These are phyloP conservation scores for Crithidia acanthocephali DNA, from an alignment of 208 protist genomes.

Conservation along the genomic window DNA sequence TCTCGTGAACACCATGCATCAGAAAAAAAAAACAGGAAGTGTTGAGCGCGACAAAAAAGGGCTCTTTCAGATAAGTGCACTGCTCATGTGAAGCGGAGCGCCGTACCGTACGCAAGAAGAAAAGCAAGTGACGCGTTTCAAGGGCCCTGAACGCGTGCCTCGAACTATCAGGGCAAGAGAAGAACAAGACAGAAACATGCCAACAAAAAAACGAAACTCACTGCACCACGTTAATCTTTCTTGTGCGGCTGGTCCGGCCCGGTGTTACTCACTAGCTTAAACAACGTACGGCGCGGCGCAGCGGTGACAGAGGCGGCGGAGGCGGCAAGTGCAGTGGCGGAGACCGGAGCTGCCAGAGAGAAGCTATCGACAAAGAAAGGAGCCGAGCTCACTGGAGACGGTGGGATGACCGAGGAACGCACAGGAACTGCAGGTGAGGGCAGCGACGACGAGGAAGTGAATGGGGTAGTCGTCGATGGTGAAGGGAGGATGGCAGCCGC, in stretches of 20 bases:
- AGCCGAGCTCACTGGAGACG: neutral
- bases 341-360: neutral
- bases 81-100: too few species aligned
- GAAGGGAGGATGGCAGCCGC: neutral
- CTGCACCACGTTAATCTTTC: neutral
- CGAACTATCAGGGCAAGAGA: too few species aligned
- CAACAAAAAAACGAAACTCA: too few species aligned
- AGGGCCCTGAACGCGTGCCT: too few species aligned
- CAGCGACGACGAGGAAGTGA: neutral
- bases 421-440: neutral
- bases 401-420: neutral
- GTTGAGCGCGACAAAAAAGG: too few species aligned
- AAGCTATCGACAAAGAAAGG: neutral
- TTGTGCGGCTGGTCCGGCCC: neutral
- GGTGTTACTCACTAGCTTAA: constrained; percentile 22
- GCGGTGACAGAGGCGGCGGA: neutral
- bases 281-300: constrained; percentile 22
- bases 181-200: too few species aligned
- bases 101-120: too few species aligned
- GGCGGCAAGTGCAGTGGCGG: neutral
- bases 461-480: neutral
- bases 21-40: too few species aligned
- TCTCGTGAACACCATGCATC: too few species aligned
- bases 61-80: too few species aligned
- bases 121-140: too few species aligned